Conservation (phyloP, 345 rosid genomes). For the Eucalyptus rudis region DNA sequence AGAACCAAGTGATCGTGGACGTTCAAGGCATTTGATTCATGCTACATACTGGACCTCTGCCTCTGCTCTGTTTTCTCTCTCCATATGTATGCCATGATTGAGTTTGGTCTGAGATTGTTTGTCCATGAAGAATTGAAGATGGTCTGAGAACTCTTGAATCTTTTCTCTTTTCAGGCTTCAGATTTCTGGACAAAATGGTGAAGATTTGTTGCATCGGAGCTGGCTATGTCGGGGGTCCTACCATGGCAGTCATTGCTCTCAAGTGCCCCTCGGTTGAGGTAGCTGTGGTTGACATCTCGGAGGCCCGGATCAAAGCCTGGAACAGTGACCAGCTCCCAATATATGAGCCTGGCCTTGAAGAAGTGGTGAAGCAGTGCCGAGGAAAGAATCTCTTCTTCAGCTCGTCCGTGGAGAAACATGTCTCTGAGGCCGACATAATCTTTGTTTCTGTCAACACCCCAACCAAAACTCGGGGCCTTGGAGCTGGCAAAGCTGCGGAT, state of each 20-base stretch:
- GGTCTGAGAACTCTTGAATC: neutral
- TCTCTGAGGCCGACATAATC: slow-evolving; percentile 62
- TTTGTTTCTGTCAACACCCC: slow-evolving; percentile 85
- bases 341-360: slow-evolving; percentile 64
- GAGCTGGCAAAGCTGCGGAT: slow-evolving; percentile 86
- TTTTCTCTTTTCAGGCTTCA: neutral
- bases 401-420: slow-evolving; percentile 60
- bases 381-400: slow-evolving; percentile 75
- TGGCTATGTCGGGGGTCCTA: slow-evolving; percentile 67
- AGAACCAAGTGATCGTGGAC: neutral
- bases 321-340: slow-evolving; percentile 58
- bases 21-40: neutral
- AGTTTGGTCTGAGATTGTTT: neutral
- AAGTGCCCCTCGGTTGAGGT: slow-evolving; percentile 60
- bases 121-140: neutral
- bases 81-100: neutral
- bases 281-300: slow-evolving; percentile 58
- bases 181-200: slow-evolving; percentile 24
- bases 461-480: slow-evolving; percentile 67
- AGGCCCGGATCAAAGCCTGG: slow-evolving; percentile 55
- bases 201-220: slow-evolving; percentile 75
- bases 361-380: slow-evolving; percentile 55
- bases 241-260: slow-evolving; percentile 65
- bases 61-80: neutral
- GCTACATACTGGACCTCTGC: neutral